Evolutionary conservation across 768 basidiomycete genomes (phyloP).

Genomic region (Peribolospora kevripleyi): DNA sequence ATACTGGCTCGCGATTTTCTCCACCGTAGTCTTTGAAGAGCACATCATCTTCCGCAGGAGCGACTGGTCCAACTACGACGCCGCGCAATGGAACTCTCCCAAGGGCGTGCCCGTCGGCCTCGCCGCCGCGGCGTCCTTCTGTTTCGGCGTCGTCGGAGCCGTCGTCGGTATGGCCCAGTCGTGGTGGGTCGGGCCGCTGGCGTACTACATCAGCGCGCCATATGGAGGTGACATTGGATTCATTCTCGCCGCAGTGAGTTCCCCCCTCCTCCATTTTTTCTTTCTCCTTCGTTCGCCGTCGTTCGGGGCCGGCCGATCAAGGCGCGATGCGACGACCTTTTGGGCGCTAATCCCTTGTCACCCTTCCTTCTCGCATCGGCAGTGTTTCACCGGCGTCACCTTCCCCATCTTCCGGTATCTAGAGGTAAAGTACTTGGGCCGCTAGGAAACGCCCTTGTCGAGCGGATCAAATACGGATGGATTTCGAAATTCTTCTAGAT

Average conservation of each 20-base stretch:
- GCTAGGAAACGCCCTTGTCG: neutral
- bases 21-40: slow-evolving; percentile 27
- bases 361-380: too few relatives aligned
- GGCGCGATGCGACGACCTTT: too few relatives aligned
- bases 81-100: slow-evolving; percentile 19
- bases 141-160: slow-evolving; percentile 23
- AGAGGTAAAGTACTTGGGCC: slow-evolving; percentile 6
- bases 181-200: slow-evolving; percentile 18
- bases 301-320: too few relatives aligned
- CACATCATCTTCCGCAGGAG: slow-evolving; percentile 29
- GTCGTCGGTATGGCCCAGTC: slow-evolving; percentile 21
- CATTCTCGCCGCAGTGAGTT: too few relatives aligned
- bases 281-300: too few relatives aligned
- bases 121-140: slow-evolving; percentile 20
- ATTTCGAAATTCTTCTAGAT: too few relatives aligned
- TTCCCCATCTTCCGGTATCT: slow-evolving; percentile 8
- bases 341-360: too few relatives aligned
- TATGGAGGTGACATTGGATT: slow-evolving; percentile 11
- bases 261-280: too few relatives aligned
- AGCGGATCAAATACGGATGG: too few relatives aligned
- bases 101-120: slow-evolving; percentile 21
- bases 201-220: slow-evolving; percentile 3
- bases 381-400: slow-evolving; percentile 6
- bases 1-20: slow-evolving; percentile 33
- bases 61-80: slow-evolving; percentile 20